phyloP scores from a whole-genome alignment of 176 grass and related monocot species.

The Puccinellia tenuiflora region DNA sequence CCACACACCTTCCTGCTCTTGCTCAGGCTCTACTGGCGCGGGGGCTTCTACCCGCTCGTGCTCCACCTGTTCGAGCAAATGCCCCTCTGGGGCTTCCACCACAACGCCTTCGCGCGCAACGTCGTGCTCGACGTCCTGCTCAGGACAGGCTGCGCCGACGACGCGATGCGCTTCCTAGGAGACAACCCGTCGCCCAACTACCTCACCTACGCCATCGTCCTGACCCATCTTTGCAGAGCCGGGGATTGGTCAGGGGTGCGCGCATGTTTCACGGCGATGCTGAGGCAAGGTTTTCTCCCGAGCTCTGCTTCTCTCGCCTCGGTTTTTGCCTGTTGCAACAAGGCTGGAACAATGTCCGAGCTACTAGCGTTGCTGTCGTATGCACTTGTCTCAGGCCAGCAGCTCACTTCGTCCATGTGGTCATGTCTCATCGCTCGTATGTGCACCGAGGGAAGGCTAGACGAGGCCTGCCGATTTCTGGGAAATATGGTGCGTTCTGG shows the following conservation, averaged over 20 bases:
- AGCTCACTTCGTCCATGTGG: slow-evolving; percentile 50
- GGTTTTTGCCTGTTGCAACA: slow-evolving; percentile 64
- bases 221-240: slow-evolving; percentile 60
- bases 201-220: slow-evolving; percentile 62
- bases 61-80: slow-evolving; percentile 80
- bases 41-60: slow-evolving; percentile 46
- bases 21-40: slow-evolving; percentile 74
- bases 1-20: slow-evolving; percentile 71
- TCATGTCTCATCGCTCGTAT: slow-evolving; percentile 65
- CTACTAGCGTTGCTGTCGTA: slow-evolving; percentile 60
- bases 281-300: slow-evolving; percentile 48
- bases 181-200: slow-evolving; percentile 55
- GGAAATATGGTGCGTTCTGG: slow-evolving; percentile 57
- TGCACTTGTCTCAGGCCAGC: slow-evolving; percentile 40
- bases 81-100: slow-evolving; percentile 46
- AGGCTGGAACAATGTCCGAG: slow-evolving; percentile 44
- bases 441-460: slow-evolving; percentile 44
- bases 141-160: slow-evolving; percentile 37
- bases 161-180: slow-evolving; percentile 25
- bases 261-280: slow-evolving; percentile 43
- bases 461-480: slow-evolving; percentile 46
- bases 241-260: slow-evolving; percentile 43
- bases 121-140: slow-evolving; percentile 69
- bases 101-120: slow-evolving; percentile 67
- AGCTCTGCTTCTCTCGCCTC: slow-evolving; percentile 26